Base-by-base conservation (phyloP, 495 filamentous ascomycete species). In the Evernia prunastri region DNA sequence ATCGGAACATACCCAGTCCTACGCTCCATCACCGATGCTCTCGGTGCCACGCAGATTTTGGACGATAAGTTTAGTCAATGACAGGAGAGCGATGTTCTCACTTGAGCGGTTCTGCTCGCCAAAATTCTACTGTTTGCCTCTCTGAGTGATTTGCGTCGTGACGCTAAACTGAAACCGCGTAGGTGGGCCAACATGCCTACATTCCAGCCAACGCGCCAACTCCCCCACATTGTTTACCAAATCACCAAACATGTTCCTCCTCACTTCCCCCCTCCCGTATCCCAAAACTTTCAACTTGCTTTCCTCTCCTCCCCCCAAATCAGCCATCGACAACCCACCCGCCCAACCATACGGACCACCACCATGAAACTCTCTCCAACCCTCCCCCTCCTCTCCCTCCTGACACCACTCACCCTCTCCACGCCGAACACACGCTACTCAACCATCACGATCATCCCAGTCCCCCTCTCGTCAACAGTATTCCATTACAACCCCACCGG, bases 361-460 rank as follows among this genome's bases (percentile, higher is more conserved):
- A 57, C 10, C 29, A 36, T 57, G 54, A 57, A 36, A 13, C 11
- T 36, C 12, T n/a, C n/a, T 15, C 6, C 36, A n/a, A 8, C 17
- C 31, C 54, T 57, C 15, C 31, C 54, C 54, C 17, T n/a, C 11
- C 27, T 57, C 6, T 37, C 10, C 54, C n/a, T 1, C 11, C 13
- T 57, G 3, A 2, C 36, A n/a, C 27, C 54, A 6, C 27, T 31
- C 27, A 31, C 31, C 7, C 31, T 6, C 31, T 43, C 59, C 23
- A 31, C 45, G 20, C 45, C 59, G 17, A 20, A n/a, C 18, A 61
- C 59, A 11, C n/a, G 36, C 31, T 51, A 33, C 25, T 37, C 31
- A 23, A 61, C 59, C 12, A 3, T 61, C 31, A 61, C 43, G 9
- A 18, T 61, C 6, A 53, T 36, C 17, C 42, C 59, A 35, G 37